These are phyloP conservation scores for Alternaria hordeiaustralica DNA, from an alignment of 2,329 filamentous ascomycete genomes.

Conservation along the genomic window DNA sequence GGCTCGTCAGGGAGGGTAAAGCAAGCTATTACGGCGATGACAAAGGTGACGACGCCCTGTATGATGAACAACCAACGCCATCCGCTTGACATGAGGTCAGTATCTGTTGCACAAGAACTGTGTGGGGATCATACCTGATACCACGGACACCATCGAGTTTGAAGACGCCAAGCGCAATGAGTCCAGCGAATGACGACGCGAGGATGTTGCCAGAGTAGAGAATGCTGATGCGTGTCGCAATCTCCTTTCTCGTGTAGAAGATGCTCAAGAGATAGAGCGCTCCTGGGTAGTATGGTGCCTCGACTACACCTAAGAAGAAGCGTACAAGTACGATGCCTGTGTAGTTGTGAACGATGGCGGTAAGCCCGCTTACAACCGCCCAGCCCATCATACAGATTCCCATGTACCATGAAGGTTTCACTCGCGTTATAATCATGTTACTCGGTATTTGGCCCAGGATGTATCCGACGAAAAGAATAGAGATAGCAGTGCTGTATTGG, in stretches of 20 bases:
- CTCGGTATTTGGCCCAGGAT: background rate
- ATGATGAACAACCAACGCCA: slow-evolving; percentile 33
- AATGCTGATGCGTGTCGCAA: slow-evolving; percentile 29
- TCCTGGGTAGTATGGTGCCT: slow-evolving; percentile 63
- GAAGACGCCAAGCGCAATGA: slow-evolving; percentile 25
- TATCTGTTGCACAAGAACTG: slow-evolving; percentile 1
- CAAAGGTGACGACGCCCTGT: slow-evolving; percentile 34
- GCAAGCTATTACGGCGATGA: slow-evolving; percentile 24
- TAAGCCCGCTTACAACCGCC: slow-evolving; percentile 38
- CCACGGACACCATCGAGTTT: slow-evolving; percentile 25
- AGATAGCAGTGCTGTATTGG: slow-evolving; percentile 51
- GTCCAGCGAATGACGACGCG: slow-evolving; percentile 19
- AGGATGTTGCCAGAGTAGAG: slow-evolving; percentile 23
- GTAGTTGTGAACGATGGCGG: slow-evolving; percentile 37
- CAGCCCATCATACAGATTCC: slow-evolving; percentile 39
- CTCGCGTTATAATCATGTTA: background rate
- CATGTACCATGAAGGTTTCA: slow-evolving; percentile 34
- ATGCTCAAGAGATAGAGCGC: slow-evolving; percentile 66
- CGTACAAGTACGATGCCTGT: slow-evolving; percentile 36
- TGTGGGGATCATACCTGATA: slow-evolving; percentile 5
- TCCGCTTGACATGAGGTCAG: background rate
- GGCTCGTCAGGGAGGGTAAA: slow-evolving; percentile 49
- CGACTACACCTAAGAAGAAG: slow-evolving; percentile 41
- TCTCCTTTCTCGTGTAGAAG: slow-evolving; percentile 66
- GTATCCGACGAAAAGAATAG: slow-evolving; percentile 45